A percentile compares a stretch with the other conserved stretches of the same genome.
Evolutionary conservation across 352 stramenopile species (phyloP).

Genomic region (Phytophthora capsici): DNA sequence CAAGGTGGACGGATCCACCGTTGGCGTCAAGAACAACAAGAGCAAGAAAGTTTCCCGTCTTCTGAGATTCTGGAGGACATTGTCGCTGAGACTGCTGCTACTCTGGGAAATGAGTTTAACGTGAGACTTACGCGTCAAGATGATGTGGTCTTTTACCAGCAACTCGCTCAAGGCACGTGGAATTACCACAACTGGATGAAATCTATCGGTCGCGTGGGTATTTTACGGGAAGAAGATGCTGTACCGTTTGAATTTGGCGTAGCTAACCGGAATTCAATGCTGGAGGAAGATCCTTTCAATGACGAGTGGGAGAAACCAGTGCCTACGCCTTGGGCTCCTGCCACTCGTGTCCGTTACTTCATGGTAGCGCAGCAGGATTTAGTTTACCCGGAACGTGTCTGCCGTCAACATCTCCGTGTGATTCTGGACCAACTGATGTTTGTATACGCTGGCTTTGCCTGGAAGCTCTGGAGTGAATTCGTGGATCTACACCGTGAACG

Average conservation of each 20-base stretch:
- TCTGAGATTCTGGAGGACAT: slow-evolving; percentile 53
- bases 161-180: slow-evolving; percentile 48
- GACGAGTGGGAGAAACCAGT: slow-evolving; percentile 5
- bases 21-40: slow-evolving; percentile 8
- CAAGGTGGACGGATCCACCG: slow-evolving; percentile 36
- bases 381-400: slow-evolving; percentile 46
- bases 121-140: slow-evolving; percentile 46
- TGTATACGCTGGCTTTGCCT: slow-evolving; percentile 68
- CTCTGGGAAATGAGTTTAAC: slow-evolving; percentile 50
- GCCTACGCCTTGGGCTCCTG: slow-evolving; percentile 45
- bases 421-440: slow-evolving; percentile 72
- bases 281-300: slow-evolving; percentile 6
- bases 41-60: slow-evolving; percentile 46
- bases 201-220: slow-evolving; percentile 41
- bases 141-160: slow-evolving; percentile 48
- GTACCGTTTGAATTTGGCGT: slow-evolving; percentile 26
- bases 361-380: slow-evolving; percentile 55
- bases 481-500: slow-evolving; percentile 42
- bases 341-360: slow-evolving; percentile 56
- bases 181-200: slow-evolving; percentile 53
- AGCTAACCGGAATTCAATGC: not conserved
- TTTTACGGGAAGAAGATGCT: slow-evolving; percentile 59
- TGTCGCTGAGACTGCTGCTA: slow-evolving; percentile 46
- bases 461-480: slow-evolving; percentile 57
- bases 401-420: slow-evolving; percentile 41